Evolutionary conservation across 2,329 filamentous ascomycete genomes (phyloP), one percentile per base, ranked within the genome.

Genomic region (Colletotrichum plurivorum): DNA sequence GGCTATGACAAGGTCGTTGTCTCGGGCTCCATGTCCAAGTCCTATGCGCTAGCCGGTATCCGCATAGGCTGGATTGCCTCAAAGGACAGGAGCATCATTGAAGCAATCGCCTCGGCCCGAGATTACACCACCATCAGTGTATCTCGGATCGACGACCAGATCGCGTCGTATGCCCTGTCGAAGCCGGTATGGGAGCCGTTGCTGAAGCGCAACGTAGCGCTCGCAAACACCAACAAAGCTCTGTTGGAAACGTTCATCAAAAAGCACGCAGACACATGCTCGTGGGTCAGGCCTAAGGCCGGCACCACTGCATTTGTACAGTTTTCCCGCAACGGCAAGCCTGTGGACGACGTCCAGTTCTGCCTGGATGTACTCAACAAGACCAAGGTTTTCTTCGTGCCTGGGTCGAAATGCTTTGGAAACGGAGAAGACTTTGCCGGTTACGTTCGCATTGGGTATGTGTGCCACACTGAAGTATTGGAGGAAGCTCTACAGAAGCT

Each of bases 51-150:
- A 5, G 93, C 94, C 1, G 94, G 94, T 2, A 90, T 97, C 70
- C 90, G 94, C 1, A 80, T 95, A 1, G 94, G 94, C 39, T 98
- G 94, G 94, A 85, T 95, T 67, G 93, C 92, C 4, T 92, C 90
- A 15, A 88, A 89, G 27, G 88, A 83, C 77, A 76, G 77, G 5
- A 80, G 82, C 0, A 84, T 97, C 64, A 86, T 95, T 61, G 86
- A 90, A 58, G 83, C 85, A 15, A 85, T 93, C 71, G 89, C 91
- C 12, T 80, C 83, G 15, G 90, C 90, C 1, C 85, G 94, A 48
- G 92, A 96, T 78, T 97, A 96, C 82, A 97, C 93, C 4, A 94
- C 93, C 27, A 97, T 97, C 74, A 93, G 92, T 46, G 93, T 97
- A 0, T 93, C 92, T n/a, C 89, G 92, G 75, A 82, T 97, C 7